phyloP scores from a whole-genome alignment of 179 eudicot species.

The Spergularia azorica region DNA sequence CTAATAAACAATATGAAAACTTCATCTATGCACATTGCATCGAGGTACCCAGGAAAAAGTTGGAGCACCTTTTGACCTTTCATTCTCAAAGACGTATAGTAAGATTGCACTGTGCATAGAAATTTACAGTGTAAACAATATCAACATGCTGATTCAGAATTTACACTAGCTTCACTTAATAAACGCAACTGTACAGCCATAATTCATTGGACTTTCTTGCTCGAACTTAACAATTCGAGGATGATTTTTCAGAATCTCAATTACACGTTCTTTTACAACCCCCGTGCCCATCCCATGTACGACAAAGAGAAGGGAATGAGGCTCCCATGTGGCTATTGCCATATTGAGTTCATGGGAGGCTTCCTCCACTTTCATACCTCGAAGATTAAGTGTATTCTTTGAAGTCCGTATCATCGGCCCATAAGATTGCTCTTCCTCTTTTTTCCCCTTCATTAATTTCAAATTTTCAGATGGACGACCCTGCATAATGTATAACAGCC shows the following conservation, averaged over 20 bases:
- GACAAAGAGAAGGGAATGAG: constrained; percentile 68
- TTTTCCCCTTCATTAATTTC: constrained; percentile 33
- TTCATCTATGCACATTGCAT: background rate
- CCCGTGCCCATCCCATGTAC: constrained; percentile 98
- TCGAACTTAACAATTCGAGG: constrained; percentile 77
- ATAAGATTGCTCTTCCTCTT: constrained; percentile 43
- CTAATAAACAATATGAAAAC: background rate
- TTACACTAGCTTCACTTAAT: constrained; percentile 46
- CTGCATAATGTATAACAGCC: constrained; percentile 32
- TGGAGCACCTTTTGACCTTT: background rate
- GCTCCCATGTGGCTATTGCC: constrained; percentile 59
- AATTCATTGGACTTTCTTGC: constrained; percentile 87
- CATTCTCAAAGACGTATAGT: constrained; percentile 2
- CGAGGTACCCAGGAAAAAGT: constrained; percentile 4
- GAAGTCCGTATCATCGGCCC: constrained; percentile 75
- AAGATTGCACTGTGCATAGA: constrained; percentile 20
- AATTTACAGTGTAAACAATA: background rate
- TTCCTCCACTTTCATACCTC: constrained; percentile 89
- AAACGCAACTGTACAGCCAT: constrained; percentile 96
- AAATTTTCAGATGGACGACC: constrained; percentile 39
- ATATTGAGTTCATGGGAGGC: constrained; percentile 64
- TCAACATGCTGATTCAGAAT: constrained; percentile 6
- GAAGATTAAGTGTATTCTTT: constrained; percentile 76
- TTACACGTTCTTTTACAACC: constrained; percentile 60
- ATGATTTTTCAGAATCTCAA: constrained; percentile 63